These are phyloP conservation scores for Colletotrichum costaricense DNA, from an alignment of 2,329 filamentous ascomycete species.

Conservation along the genomic window DNA sequence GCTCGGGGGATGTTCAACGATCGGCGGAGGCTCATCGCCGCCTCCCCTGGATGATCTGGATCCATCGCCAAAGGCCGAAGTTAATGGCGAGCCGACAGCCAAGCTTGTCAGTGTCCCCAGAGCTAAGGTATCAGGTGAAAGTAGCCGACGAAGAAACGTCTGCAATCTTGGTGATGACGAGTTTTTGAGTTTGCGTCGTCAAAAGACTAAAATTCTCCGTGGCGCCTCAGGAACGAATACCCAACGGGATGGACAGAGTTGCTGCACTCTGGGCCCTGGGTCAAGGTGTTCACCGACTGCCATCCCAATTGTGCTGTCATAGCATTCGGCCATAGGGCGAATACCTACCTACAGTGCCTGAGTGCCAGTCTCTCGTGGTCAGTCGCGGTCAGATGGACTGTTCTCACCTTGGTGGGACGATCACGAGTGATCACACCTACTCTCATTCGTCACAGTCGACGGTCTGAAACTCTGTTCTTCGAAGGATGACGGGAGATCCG, in stretches of 20 bases:
- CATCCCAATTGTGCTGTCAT: slow-evolving; percentile 28
- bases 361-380: neutral
- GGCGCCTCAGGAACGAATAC: slow-evolving; percentile 5
- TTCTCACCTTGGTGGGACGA: slow-evolving; percentile 18
- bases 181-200: slow-evolving; percentile 24
- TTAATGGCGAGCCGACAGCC: slow-evolving; percentile 13
- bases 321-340: neutral
- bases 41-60: slow-evolving; percentile 9
- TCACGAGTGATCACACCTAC: neutral
- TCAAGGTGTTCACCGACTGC: slow-evolving; percentile 24
- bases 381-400: slow-evolving; percentile 23
- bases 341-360: neutral
- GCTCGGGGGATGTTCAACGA: slow-evolving; percentile 5
- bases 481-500: neutral
- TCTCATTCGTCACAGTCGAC: slow-evolving; percentile 12
- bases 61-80: slow-evolving; percentile 10
- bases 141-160: neutral
- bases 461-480: slow-evolving; percentile 21
- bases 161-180: slow-evolving; percentile 20
- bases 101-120: slow-evolving; percentile 16
- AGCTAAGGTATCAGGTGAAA: slow-evolving; percentile 30
- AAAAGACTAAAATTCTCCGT: slow-evolving; percentile 27
- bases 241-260: slow-evolving; percentile 8
- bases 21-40: slow-evolving; percentile 11
- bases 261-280: slow-evolving; percentile 7